Percentiles rank a stretch among this genome's conserved stretches.
phyloP scores from a whole-genome alignment of 352 stramenopile species.

The Globisporangium heterothallicum region DNA sequence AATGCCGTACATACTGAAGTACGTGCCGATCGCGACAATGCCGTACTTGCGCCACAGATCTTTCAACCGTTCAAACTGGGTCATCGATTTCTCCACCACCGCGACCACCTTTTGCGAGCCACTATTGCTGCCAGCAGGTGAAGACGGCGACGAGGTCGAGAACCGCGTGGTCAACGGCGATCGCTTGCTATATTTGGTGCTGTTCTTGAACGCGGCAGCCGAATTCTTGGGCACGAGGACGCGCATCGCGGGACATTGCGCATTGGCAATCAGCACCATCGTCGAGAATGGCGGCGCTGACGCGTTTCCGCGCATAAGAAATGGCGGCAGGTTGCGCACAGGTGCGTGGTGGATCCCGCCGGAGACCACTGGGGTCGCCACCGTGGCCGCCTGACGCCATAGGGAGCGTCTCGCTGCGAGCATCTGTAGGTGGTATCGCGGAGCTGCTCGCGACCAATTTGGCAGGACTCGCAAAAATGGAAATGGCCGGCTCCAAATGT shows the following conservation, averaged over 20 bases:
- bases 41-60: slow-evolving; percentile 83
- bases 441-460: too few relatives aligned
- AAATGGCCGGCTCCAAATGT: background rate
- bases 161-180: slow-evolving; percentile 14
- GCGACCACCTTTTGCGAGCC: slow-evolving; percentile 16
- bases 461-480: too few relatives aligned
- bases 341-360: too few relatives aligned
- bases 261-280: background rate
- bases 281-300: slow-evolving; percentile 5
- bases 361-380: too few relatives aligned
- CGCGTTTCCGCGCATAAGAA: background rate
- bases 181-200: slow-evolving; percentile 1
- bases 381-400: too few relatives aligned
- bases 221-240: slow-evolving; percentile 5
- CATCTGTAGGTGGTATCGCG: too few relatives aligned
- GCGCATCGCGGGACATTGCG: slow-evolving; percentile 3
- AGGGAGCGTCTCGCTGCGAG: too few relatives aligned
- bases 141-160: slow-evolving; percentile 16
- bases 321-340: background rate
- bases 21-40: slow-evolving; percentile 77
- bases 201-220: background rate
- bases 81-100: slow-evolving; percentile 33
- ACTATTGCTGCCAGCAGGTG: slow-evolving; percentile 9
- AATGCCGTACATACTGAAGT: slow-evolving; percentile 70
- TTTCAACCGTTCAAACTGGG: slow-evolving; percentile 53